phyloP scores from a whole-genome alignment of 2,329 filamentous ascomycete genomes.

The Ceratocystis harringtonii region DNA sequence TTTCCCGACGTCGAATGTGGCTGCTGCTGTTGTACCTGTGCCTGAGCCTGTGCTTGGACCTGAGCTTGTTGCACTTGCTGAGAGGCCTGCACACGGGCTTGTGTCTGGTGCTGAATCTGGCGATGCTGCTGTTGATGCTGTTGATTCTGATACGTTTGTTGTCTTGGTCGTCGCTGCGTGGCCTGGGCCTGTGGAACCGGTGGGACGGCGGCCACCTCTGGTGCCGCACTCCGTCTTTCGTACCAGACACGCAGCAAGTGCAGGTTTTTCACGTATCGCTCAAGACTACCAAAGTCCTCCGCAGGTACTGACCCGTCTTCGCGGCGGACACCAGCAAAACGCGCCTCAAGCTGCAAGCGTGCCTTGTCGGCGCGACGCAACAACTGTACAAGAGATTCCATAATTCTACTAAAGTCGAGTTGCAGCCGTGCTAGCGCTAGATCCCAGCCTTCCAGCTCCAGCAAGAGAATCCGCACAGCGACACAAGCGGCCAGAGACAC shows the following conservation, averaged over 20 bases:
- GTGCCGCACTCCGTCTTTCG: constrained; percentile 14
- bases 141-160: not conserved
- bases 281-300: constrained; percentile 16
- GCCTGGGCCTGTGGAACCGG: not conserved
- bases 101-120: not conserved
- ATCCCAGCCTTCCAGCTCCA: constrained; percentile 19
- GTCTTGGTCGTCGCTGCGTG: not conserved
- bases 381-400: constrained; percentile 16
- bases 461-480: constrained; percentile 17
- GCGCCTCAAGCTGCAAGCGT: constrained; percentile 12
- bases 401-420: constrained; percentile 16
- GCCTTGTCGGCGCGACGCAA: constrained; percentile 14
- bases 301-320: constrained; percentile 10
- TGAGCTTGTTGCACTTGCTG: not conserved
- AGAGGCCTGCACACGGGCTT: not conserved
- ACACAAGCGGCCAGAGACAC: constrained; percentile 15
- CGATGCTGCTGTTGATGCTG: not conserved
- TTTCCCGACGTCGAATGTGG: not conserved
- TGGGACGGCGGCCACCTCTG: constrained; percentile 6
- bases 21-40: not conserved
- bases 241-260: constrained; percentile 16
- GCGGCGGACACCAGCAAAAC: constrained; percentile 14
- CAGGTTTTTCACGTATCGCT: constrained; percentile 15
- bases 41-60: not conserved
- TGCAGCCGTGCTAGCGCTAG: constrained; percentile 14